Conservation (phyloP, 768 basidiomycete species). For the Boletellus emodensis region DNA sequence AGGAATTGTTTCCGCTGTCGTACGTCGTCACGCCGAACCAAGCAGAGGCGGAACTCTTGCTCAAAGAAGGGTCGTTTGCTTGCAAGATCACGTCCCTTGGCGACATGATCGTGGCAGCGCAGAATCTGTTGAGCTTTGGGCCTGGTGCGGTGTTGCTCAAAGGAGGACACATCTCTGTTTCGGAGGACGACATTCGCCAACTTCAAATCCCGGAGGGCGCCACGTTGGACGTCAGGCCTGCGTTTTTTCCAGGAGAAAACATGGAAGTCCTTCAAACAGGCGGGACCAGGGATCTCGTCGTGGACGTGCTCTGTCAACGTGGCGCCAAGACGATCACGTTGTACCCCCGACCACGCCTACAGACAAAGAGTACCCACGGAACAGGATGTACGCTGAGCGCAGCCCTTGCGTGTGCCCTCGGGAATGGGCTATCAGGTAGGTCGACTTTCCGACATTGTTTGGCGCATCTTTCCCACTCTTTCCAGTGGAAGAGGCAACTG, state of each 20-base stretch:
- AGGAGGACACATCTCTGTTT: conserved; percentile 69
- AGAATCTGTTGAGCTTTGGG: conserved; percentile 45
- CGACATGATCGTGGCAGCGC: conserved; percentile 60
- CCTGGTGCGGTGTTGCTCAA: conserved; percentile 69
- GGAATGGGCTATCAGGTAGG: conserved; percentile 42
- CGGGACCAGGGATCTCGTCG: conserved; percentile 40
- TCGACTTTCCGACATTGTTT: not conserved
- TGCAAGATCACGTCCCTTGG: conserved; percentile 41
- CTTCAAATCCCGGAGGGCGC: conserved; percentile 28
- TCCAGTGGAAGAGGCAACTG: conserved; percentile 55
- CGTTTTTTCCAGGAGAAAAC: conserved; percentile 49
- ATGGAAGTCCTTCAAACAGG: conserved; percentile 54
- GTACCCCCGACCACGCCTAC: conserved; percentile 57
- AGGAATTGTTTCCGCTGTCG: conserved; percentile 67
- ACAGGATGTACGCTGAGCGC: conserved; percentile 92
- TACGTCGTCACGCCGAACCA: conserved; percentile 83
- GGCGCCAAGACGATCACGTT: conserved; percentile 37
- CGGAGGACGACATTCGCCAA: conserved; percentile 41
- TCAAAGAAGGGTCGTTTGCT: conserved; percentile 35
- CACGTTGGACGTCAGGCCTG: conserved; percentile 37
- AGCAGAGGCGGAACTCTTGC: conserved; percentile 69
- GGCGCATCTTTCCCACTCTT: not conserved
- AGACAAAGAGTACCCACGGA: conserved; percentile 78
- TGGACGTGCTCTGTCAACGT: conserved; percentile 55
- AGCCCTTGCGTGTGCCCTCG: conserved; percentile 68